A percentile compares a stretch with the other conserved stretches of the same genome.
Evolutionary conservation across 1,284 basidiomycete species (phyloP).

Genomic region (Entoloma clypeatum): DNA sequence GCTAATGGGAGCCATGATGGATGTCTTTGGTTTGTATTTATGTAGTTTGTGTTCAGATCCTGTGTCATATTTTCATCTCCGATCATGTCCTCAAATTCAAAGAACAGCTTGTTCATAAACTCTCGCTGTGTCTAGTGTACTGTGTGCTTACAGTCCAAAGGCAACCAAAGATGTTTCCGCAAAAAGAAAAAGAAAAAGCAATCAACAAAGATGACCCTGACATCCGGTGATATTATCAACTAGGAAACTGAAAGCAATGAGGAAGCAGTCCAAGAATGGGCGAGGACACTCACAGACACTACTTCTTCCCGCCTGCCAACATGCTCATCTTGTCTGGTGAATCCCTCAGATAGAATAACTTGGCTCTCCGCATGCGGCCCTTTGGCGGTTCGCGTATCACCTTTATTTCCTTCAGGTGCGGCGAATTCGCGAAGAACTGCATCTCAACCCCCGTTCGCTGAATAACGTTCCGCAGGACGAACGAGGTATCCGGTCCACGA

Average conservation of each 20-base stretch:
- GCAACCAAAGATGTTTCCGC: too few relatives aligned
- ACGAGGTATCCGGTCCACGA: constrained; percentile 78
- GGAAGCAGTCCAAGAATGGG: not conserved
- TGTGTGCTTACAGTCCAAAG: too few relatives aligned
- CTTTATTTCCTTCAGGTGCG: constrained; percentile 82
- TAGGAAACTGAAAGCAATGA: too few relatives aligned
- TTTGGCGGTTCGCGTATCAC: constrained; percentile 61
- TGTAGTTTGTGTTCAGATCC: too few relatives aligned
- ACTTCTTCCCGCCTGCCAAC: constrained; percentile 56
- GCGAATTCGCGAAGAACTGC: constrained; percentile 82
- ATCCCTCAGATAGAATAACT: constrained; percentile 75
- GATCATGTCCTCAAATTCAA: too few relatives aligned
- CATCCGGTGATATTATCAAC: too few relatives aligned
- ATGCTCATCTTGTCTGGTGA: constrained; percentile 78
- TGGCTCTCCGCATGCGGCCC: constrained; percentile 66
- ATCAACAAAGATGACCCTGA: too few relatives aligned
- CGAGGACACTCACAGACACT: constrained; percentile 20
- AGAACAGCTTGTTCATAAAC: too few relatives aligned
- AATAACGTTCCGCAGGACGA: constrained; percentile 83
- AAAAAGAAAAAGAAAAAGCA: too few relatives aligned
- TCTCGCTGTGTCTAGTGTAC: too few relatives aligned
- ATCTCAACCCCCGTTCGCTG: constrained; percentile 88
- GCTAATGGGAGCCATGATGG: constrained; percentile 49
- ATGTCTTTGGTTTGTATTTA: too few relatives aligned
- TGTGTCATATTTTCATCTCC: constrained; percentile 10